Percentiles rank a stretch among this genome's conserved stretches.
phyloP scores from a whole-genome alignment of 805 yeast species.

The Candida dendrica region DNA sequence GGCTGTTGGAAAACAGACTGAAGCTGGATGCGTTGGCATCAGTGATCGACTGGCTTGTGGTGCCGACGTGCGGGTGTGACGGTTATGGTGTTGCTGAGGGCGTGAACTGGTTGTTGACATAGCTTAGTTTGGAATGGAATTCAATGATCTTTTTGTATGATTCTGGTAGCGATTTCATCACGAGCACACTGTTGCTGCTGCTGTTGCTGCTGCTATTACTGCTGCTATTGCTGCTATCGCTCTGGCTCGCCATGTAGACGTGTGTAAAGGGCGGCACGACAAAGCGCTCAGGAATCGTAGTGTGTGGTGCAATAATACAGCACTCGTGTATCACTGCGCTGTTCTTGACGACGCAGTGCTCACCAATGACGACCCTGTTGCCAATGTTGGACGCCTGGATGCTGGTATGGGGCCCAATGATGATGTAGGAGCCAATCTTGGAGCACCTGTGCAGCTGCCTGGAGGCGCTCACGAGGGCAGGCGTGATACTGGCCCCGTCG shows the following conservation, averaged over 20 bases:
- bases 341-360: slow-evolving; percentile 28
- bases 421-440: slow-evolving; percentile 39
- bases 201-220: no score
- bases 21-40: not conserved
- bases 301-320: slow-evolving; percentile 36
- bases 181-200: no score
- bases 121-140: slow-evolving; percentile 9
- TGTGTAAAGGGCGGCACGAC: slow-evolving; percentile 47
- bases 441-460: not conserved
- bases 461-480: slow-evolving; percentile 17
- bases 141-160: slow-evolving; percentile 24
- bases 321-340: slow-evolving; percentile 42
- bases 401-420: slow-evolving; percentile 29
- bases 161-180: slow-evolving; percentile 15
- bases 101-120: slow-evolving; percentile 20
- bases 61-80: slow-evolving; percentile 11
- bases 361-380: slow-evolving; percentile 41
- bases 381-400: slow-evolving; percentile 37
- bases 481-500: slow-evolving; percentile 21
- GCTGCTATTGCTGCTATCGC: no score
- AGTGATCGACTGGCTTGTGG: slow-evolving; percentile 9
- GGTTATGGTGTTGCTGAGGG: slow-evolving; percentile 21
- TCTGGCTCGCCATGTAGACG: slow-evolving; percentile 19
- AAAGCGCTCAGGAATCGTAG: slow-evolving; percentile 32
- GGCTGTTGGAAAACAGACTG: slow-evolving; percentile 10